A percentile compares a stretch with the other conserved stretches of the same genome.
Conservation (phyloP, 1,139 yeast species). For the Ashbya aceris region DNA sequence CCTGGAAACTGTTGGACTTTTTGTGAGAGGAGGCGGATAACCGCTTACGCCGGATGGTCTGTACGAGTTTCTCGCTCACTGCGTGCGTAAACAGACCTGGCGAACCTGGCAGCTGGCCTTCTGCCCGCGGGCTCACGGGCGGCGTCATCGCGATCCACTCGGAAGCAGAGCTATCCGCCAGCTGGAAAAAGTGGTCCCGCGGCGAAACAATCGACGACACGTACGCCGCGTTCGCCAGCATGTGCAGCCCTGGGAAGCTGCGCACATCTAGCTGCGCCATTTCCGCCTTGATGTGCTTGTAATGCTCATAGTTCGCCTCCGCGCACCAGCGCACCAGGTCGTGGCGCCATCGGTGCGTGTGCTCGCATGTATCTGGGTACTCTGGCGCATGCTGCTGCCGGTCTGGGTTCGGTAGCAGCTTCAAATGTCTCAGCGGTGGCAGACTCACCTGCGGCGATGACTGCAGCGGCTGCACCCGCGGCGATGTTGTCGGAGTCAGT, state of each 20-base stretch:
- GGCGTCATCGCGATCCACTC: constrained; percentile 21
- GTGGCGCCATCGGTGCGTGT: constrained; percentile 26
- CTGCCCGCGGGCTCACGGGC: constrained; percentile 23
- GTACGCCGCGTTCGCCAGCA: constrained; percentile 10
- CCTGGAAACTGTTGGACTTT: constrained; percentile 30
- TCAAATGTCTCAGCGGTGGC: constrained; percentile 27
- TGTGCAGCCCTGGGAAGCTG: constrained; percentile 6
- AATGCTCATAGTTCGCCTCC: constrained; percentile 25
- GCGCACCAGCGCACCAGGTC: constrained; percentile 28
- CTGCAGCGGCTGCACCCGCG: not conserved
- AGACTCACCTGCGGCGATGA: constrained; percentile 8
- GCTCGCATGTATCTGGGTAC: constrained; percentile 29
- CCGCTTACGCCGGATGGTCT: constrained; percentile 12
- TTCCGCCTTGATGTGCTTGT: constrained; percentile 21
- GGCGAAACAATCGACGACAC: constrained; percentile 19
- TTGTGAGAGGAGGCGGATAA: constrained; percentile 18
- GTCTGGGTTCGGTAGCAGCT: constrained; percentile 25
- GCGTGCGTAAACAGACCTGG: constrained; percentile 21
- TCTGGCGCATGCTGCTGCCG: constrained; percentile 23
- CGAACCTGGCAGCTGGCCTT: not conserved
- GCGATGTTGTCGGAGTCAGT: constrained; percentile 18
- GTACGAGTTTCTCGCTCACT: constrained; percentile 27
- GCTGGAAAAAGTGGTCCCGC: constrained; percentile 19
- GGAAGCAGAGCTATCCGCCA: constrained; percentile 14
- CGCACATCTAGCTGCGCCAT: constrained; percentile 12